Percentiles rank a stretch among this genome's conserved stretches.
Evolutionary conservation across 1,284 basidiomycete genomes (phyloP).

Genomic region (Exsudoporus floridanus): DNA sequence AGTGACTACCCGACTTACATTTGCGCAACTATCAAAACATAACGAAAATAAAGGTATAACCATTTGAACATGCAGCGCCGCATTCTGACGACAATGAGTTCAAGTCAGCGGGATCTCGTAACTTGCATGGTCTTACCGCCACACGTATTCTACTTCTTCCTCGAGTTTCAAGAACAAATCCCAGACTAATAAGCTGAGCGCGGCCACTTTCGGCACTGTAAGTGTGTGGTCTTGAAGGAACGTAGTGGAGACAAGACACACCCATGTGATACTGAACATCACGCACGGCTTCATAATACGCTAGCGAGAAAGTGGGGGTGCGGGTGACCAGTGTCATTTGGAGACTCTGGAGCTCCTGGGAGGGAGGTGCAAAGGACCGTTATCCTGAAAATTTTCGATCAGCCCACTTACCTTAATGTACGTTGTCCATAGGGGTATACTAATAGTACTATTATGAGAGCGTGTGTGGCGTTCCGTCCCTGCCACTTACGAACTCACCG

Average conservation of each 20-base stretch:
- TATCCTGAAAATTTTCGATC: background rate
- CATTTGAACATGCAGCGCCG: slow-evolving; percentile 16
- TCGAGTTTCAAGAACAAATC: slow-evolving; percentile 11
- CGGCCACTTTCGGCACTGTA: background rate
- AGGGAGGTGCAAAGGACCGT: background rate
- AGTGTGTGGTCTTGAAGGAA: background rate
- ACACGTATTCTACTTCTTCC: slow-evolving; percentile 23
- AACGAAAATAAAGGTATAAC: slow-evolving; percentile 26
- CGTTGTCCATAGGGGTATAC: background rate
- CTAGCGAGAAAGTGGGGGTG: slow-evolving; percentile 4
- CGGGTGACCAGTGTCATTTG: slow-evolving; percentile 1
- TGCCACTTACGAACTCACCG: background rate
- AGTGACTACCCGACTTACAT: slow-evolving; percentile 11
- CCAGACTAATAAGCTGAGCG: background rate
- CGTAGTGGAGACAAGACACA: background rate
- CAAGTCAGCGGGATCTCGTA: background rate
- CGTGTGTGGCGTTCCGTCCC: background rate
- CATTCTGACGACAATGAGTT: slow-evolving; percentile 13
- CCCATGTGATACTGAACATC: slow-evolving; percentile 6
- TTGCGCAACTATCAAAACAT: slow-evolving; percentile 15
- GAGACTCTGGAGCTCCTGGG: background rate
- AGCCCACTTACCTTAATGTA: background rate
- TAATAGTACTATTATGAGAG: background rate
- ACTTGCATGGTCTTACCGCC: slow-evolving; percentile 17
- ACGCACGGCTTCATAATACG: slow-evolving; percentile 7